These are phyloP conservation scores for Geotrichum siamense DNA, from an alignment of 1,139 yeast species.

Conservation along the genomic window DNA sequence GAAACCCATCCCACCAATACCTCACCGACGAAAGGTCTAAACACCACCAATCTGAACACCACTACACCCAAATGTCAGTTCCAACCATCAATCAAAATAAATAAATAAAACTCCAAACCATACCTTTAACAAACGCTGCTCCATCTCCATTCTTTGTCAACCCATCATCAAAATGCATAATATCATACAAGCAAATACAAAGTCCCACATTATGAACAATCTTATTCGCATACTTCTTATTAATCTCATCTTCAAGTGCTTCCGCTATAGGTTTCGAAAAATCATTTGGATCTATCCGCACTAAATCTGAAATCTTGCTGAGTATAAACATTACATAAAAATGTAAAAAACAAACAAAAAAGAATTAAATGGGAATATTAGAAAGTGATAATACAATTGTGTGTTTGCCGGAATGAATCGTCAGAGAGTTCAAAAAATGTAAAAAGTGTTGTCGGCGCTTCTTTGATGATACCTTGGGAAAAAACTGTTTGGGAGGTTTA, in stretches of 20 bases:
- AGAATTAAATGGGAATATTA: too few species aligned
- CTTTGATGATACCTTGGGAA: too few species aligned
- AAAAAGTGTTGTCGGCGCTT: too few species aligned
- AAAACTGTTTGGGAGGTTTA: too few species aligned
- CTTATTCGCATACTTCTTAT: slow-evolving; percentile 73
- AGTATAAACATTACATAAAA: slow-evolving; percentile 65
- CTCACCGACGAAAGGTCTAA: slow-evolving; percentile 93
- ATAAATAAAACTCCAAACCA: slow-evolving; percentile 4
- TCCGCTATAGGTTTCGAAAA: slow-evolving; percentile 64
- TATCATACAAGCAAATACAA: slow-evolving; percentile 77
- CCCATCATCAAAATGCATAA: slow-evolving; percentile 76
- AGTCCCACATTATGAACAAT: slow-evolving; percentile 77
- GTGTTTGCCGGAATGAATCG: too few species aligned
- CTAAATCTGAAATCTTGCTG: slow-evolving; percentile 70
- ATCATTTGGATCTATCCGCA: slow-evolving; percentile 81
- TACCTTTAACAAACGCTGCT: slow-evolving; percentile 60
- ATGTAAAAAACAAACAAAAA: not conserved
- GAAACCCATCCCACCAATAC: slow-evolving; percentile 91
- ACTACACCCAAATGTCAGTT: too few species aligned
- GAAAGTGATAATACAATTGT: too few species aligned
- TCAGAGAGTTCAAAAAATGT: too few species aligned
- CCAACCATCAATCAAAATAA: not conserved
- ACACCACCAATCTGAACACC: slow-evolving; percentile 66
- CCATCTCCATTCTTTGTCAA: slow-evolving; percentile 95
- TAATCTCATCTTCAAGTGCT: slow-evolving; percentile 73